Evolutionary conservation across 352 stramenopile species (phyloP).

Genomic region (Phytopythium oedochilum): DNA sequence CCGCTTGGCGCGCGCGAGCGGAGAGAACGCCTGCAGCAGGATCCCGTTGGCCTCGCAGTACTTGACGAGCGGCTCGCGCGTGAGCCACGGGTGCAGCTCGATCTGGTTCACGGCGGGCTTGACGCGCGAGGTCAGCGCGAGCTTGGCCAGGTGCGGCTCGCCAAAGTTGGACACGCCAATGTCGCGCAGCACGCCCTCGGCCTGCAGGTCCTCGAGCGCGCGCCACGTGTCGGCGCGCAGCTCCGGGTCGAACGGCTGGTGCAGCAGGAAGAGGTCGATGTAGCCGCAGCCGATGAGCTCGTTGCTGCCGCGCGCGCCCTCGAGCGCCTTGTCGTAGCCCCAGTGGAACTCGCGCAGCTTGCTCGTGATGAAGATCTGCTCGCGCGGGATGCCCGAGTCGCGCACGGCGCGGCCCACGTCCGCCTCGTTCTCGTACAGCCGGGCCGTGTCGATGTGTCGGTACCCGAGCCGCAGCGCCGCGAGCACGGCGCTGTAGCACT

Average conservation of each 20-base stretch:
- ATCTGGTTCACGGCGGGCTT: constrained; percentile 76
- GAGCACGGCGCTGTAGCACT: constrained; percentile 28
- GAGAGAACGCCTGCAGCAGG: constrained; percentile 42
- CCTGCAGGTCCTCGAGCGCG: constrained; percentile 34
- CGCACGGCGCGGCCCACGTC: constrained; percentile 57
- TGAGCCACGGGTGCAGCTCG: constrained; percentile 62
- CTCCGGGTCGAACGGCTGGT: constrained; percentile 49
- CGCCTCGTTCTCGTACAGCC: constrained; percentile 81
- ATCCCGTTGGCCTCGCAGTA: constrained; percentile 50
- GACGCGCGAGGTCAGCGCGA: constrained; percentile 41
- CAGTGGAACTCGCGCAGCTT: constrained; percentile 67
- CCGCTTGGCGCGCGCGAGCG: constrained; percentile 35
- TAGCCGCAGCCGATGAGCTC: constrained; percentile 65
- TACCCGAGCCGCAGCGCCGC: constrained; percentile 61
- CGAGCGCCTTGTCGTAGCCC: constrained; percentile 63
- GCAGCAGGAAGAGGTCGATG: constrained; percentile 71
- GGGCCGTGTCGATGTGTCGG: constrained; percentile 80
- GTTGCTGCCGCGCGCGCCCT: constrained; percentile 34
- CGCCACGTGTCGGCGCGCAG: constrained; percentile 33
- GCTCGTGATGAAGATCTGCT: constrained; percentile 76
- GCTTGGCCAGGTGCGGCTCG: constrained; percentile 61
- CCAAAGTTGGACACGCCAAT: constrained; percentile 88
- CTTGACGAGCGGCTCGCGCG: constrained; percentile 36
- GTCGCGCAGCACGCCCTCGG: constrained; percentile 48
- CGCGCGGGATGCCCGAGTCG: constrained; percentile 53